Percentiles rank a stretch among this genome's conserved stretches.
Conservation (phyloP, 2,329 filamentous ascomycete genomes). For the Sordariomycetes sp. region DNA sequence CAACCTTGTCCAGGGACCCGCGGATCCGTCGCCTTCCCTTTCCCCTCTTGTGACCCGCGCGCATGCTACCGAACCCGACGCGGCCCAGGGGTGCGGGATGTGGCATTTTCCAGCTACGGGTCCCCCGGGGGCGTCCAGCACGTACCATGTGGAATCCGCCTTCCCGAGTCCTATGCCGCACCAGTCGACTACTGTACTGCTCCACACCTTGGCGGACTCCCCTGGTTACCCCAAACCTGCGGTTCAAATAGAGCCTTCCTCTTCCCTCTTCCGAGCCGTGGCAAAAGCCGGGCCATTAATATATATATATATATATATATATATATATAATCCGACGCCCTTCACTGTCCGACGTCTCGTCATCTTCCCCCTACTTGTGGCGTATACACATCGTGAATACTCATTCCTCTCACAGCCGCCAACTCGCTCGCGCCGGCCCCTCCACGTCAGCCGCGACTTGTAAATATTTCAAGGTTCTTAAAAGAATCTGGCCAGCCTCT, state of each 20-base stretch:
- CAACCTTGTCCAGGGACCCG: background rate
- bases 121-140: background rate
- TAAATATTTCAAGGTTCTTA: background rate
- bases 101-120: background rate
- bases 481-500: background rate
- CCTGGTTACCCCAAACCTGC: background rate
- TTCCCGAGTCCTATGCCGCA: background rate
- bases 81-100: background rate
- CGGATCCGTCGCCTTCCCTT: background rate
- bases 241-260: background rate
- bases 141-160: background rate
- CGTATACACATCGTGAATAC: background rate
- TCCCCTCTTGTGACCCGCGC: background rate
- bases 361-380: background rate
- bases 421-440: background rate
- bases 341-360: background rate
- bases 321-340: background rate
- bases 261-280: background rate
- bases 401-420: background rate
- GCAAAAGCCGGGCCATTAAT: background rate
- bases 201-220: background rate
- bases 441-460: background rate
- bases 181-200: background rate
- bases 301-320: background rate
- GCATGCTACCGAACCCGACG: background rate